Percentiles rank a stretch among this genome's conserved stretches.
Conservation (phyloP, 768 basidiomycete species). For the Kwoniella pini region DNA sequence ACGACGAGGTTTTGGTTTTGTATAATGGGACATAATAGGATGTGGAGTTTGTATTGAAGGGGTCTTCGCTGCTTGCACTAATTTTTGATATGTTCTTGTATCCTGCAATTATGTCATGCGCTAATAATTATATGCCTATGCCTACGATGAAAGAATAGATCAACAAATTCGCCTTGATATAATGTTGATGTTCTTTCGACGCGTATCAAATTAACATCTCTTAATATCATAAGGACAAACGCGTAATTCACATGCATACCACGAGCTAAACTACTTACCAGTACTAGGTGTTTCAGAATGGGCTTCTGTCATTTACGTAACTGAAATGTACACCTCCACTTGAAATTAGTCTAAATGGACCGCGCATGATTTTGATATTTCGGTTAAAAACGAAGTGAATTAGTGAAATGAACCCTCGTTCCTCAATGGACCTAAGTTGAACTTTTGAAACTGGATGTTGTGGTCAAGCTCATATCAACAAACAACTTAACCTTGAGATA, state of each 20-base stretch:
- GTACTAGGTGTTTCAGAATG: not conserved
- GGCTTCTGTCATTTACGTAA: not conserved
- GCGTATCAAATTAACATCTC: no score
- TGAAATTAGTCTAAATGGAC: not conserved
- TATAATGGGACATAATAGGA: constrained; percentile 15
- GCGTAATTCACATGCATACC: not conserved
- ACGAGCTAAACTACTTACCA: no score
- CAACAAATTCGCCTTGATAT: no score
- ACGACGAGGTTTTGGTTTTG: constrained; percentile 19
- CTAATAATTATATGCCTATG: no score
- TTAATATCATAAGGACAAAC: not conserved
- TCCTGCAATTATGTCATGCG: no score
- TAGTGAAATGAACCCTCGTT: not conserved
- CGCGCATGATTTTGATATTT: constrained; percentile 18
- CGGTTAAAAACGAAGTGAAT: not conserved
- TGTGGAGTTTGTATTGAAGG: no score
- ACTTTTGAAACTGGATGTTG: no score
- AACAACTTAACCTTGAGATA: no score
- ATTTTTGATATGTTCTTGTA: no score
- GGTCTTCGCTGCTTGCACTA: no score
- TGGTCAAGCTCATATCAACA: no score
- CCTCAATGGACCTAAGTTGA: not conserved
- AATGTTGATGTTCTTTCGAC: constrained; percentile 1
- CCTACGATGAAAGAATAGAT: no score
- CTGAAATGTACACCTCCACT: not conserved